Evolutionary conservation across 805 yeast genomes (phyloP).

Genomic region (Saccharomycopsis olivae): DNA sequence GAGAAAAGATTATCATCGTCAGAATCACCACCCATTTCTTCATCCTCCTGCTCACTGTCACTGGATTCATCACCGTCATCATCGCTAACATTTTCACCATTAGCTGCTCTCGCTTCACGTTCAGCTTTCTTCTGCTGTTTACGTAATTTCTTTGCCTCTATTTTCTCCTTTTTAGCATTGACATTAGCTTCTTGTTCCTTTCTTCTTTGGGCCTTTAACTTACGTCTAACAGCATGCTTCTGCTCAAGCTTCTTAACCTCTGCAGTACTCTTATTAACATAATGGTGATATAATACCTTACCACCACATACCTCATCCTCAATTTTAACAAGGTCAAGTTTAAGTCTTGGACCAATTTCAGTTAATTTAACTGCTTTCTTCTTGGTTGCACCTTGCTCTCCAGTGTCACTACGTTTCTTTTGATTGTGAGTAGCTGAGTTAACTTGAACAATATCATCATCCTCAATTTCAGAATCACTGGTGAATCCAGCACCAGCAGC

Average conservation of each 20-base stretch:
- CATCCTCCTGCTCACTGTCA: conserved; percentile 4
- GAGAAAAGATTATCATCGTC: conserved; percentile 7
- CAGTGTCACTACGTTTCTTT: conserved; percentile 21
- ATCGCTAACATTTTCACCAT: conserved; percentile 1
- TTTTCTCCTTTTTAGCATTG: conserved; percentile 59
- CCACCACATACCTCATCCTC: conserved; percentile 90
- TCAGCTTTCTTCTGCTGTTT: conserved; percentile 42
- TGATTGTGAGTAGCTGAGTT: conserved; percentile 23
- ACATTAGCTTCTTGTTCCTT: conserved; percentile 73
- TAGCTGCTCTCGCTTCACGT: conserved; percentile 17
- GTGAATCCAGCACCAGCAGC: conserved; percentile 69
- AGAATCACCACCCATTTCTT: conserved; percentile 1
- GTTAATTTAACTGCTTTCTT: conserved; percentile 87
- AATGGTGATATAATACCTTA: conserved; percentile 76
- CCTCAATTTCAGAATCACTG: conserved; percentile 90
- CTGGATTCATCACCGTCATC: conserved; percentile 1
- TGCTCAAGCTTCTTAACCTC: conserved; percentile 56
- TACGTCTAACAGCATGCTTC: conserved; percentile 50
- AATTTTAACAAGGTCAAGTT: conserved; percentile 65
- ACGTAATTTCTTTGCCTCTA: conserved; percentile 63
- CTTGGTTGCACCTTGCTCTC: conserved; percentile 21
- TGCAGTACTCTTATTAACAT: conserved; percentile 47
- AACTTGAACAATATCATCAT: conserved; percentile 70
- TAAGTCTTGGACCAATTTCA: conserved; percentile 87
- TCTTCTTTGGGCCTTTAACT: conserved; percentile 60